Evolutionary conservation across 2,329 filamentous ascomycete genomes (phyloP).

Genomic region (Epichloe coenophiala): DNA sequence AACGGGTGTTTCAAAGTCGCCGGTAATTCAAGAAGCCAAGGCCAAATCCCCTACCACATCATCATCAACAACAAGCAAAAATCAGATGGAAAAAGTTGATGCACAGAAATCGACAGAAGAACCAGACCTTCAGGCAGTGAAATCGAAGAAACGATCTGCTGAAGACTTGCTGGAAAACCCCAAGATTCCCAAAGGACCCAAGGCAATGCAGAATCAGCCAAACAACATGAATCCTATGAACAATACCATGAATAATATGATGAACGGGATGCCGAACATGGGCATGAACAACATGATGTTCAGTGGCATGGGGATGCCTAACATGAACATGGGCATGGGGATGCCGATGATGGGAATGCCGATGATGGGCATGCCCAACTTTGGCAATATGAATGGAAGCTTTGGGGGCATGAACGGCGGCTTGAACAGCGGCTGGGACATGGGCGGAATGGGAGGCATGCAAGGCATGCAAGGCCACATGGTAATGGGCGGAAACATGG

Average conservation of each 20-base stretch:
- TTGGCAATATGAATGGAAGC: slow-evolving; percentile 6
- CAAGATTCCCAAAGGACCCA: slow-evolving; percentile 50
- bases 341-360: slow-evolving; percentile 18
- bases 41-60: slow-evolving; percentile 17
- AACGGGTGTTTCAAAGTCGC: slow-evolving; percentile 20
- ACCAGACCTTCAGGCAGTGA: slow-evolving; percentile 18
- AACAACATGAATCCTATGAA: slow-evolving; percentile 26
- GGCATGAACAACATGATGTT: slow-evolving; percentile 18
- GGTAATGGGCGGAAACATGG: slow-evolving; percentile 9
- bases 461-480: slow-evolving; percentile 9
- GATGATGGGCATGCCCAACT: slow-evolving; percentile 14
- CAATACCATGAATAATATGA: slow-evolving; percentile 26
- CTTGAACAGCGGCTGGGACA: slow-evolving; percentile 9
- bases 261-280: slow-evolving; percentile 26
- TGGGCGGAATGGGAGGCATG: slow-evolving; percentile 2
- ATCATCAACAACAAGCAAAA: slow-evolving; percentile 15
- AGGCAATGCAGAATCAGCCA: slow-evolving; percentile 48
- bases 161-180: slow-evolving; percentile 56
- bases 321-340: slow-evolving; percentile 11
- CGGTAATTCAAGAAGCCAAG: slow-evolving; percentile 11
- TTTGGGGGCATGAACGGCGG: slow-evolving; percentile 4
- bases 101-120: slow-evolving; percentile 20
- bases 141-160: slow-evolving; percentile 68
- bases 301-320: slow-evolving; percentile 13
- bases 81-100: slow-evolving; percentile 20